These are phyloP conservation scores for Alternaria sp. DNA, from an alignment of 2,329 filamentous ascomycete species.

Conservation along the genomic window DNA sequence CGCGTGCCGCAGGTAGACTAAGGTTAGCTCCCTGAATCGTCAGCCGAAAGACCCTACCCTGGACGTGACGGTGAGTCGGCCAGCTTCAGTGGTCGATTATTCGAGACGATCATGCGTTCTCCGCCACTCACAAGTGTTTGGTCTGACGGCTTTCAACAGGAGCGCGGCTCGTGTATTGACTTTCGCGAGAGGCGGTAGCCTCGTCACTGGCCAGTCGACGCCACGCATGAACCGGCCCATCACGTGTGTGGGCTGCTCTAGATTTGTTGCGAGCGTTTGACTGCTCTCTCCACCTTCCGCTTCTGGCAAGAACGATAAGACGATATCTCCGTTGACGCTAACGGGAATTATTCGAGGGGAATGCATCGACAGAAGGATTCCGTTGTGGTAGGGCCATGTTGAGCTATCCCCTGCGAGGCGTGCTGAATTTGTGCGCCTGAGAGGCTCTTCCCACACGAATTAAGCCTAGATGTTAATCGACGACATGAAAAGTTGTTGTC, in stretches of 20 bases:
- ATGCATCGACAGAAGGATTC: not conserved
- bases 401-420: not conserved
- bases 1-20: not conserved
- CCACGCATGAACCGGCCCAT: not conserved
- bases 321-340: not conserved
- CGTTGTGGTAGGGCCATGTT: not conserved
- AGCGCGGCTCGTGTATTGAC: not conserved
- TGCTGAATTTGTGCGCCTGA: not conserved
- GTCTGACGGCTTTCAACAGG: not conserved
- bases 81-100: slow-evolving; percentile 2
- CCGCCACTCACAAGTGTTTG: not conserved
- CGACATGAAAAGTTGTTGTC: not conserved
- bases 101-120: not conserved
- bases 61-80: not conserved
- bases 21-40: not conserved
- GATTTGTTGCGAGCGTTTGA: not conserved
- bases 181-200: not conserved
- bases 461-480: not conserved
- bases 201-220: not conserved
- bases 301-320: not conserved
- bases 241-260: not conserved
- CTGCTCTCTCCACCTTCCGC: not conserved
- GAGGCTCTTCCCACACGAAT: not conserved
- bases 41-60: not conserved
- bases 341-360: not conserved